Evolutionary conservation across 2,329 filamentous ascomycete species (phyloP).

Genomic region (Daldinia sp.): DNA sequence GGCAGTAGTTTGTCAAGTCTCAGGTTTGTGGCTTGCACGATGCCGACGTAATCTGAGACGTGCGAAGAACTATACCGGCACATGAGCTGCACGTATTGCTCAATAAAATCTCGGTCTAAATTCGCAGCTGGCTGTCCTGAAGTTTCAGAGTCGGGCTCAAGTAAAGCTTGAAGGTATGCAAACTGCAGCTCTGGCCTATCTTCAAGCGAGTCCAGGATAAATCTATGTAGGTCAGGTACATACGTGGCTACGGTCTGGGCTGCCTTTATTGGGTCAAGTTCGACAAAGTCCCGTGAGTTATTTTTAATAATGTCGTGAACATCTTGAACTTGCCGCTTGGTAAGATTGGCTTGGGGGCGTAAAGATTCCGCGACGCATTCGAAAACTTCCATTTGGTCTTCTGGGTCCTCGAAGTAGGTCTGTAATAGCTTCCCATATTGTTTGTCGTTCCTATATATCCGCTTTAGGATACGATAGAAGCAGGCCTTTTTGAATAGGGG

Average conservation of each 20-base stretch:
- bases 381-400: conserved; percentile 81
- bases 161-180: conserved; percentile 78
- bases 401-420: conserved; percentile 85
- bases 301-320: conserved; percentile 75
- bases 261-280: conserved; percentile 73
- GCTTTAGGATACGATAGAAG: conserved; percentile 93
- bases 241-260: conserved; percentile 74
- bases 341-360: conserved; percentile 71
- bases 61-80: conserved; percentile 85
- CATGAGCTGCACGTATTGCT: conserved; percentile 91
- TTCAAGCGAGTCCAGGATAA: conserved; percentile 71
- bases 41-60: conserved; percentile 85
- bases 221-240: conserved; percentile 73
- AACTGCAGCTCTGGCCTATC: conserved; percentile 76
- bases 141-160: conserved; percentile 69
- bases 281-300: conserved; percentile 74
- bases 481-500: conserved; percentile 81
- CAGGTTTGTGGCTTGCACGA: conserved; percentile 81
- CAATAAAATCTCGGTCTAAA: conserved; percentile 73
- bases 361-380: conserved; percentile 82
- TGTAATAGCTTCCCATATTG: conserved; percentile 83
- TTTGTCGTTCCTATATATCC: conserved; percentile 82
- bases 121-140: conserved; percentile 51
- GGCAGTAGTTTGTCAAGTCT: conserved; percentile 84
- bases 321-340: conserved; percentile 77